Percentiles rank a stretch among this genome's conserved stretches.
Evolutionary conservation across 78 protist genomes (phyloP).

Genomic region (Cyanophora paradoxa): DNA sequence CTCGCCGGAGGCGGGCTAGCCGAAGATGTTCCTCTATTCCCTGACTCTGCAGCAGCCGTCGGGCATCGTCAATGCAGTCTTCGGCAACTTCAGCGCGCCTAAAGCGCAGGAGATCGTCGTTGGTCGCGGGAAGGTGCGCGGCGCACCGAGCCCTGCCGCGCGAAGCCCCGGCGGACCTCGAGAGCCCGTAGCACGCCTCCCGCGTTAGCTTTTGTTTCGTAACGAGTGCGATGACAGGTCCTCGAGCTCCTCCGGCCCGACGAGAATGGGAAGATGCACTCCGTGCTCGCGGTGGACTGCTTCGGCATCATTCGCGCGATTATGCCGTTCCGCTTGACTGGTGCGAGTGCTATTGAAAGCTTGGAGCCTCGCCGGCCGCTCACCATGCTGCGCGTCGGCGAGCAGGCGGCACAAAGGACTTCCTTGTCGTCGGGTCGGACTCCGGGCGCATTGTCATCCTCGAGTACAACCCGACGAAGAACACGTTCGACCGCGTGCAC

Average conservation of each 20-base stretch:
- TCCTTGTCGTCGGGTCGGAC: constrained; percentile 88
- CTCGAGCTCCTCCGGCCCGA: constrained; percentile 75
- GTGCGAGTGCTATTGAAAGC: constrained; percentile 5
- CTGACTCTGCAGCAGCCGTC: constrained; percentile 75
- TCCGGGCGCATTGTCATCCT: constrained; percentile 80
- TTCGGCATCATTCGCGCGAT: constrained; percentile 85
- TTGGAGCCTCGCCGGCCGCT: not conserved
- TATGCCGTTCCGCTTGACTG: constrained; percentile 77
- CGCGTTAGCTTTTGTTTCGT: too few relatives aligned
- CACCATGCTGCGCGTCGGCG: not conserved
- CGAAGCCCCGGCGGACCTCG: not conserved
- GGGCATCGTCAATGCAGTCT: constrained; percentile 58
- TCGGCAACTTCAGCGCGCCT: constrained; percentile 77
- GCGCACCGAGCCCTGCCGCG: not conserved
- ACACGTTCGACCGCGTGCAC: constrained; percentile 72
- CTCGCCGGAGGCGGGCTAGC: too few relatives aligned
- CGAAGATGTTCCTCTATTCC: constrained; percentile 66
- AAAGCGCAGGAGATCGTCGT: constrained; percentile 28
- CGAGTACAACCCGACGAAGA: constrained; percentile 55
- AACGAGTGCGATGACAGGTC: not conserved
- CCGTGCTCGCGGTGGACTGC: constrained; percentile 55
- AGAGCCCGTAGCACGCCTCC: too few relatives aligned
- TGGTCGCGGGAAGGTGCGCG: constrained; percentile 32
- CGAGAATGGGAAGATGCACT: constrained; percentile 55
- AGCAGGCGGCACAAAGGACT: constrained; percentile 59